Percentiles rank a stretch among this genome's conserved stretches.
Conservation (phyloP, 1,284 basidiomycete genomes). For the Austroboletus niveus region DNA sequence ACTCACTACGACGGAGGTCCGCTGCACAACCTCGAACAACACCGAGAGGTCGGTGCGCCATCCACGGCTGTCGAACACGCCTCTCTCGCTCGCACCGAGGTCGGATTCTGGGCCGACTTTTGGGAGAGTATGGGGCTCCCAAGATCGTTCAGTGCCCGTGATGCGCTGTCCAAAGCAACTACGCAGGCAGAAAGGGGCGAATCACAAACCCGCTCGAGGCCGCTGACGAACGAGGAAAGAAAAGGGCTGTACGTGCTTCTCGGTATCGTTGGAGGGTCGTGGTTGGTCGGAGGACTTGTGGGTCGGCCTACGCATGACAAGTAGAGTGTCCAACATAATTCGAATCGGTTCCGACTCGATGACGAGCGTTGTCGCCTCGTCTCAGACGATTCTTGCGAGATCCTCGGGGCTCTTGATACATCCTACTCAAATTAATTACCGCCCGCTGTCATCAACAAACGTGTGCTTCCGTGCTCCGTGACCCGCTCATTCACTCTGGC, state of each 20-base stretch:
- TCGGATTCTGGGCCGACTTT: conserved; percentile 34
- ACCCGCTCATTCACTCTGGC: too few species aligned
- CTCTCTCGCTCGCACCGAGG: conserved; percentile 11
- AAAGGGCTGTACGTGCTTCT: conserved; percentile 53
- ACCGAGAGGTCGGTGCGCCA: conserved; percentile 9
- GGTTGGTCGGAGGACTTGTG: conserved; percentile 46
- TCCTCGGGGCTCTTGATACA: conserved; percentile 45
- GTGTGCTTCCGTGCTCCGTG: conserved; percentile 34
- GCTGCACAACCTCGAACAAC: conserved; percentile 52
- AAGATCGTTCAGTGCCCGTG: conserved; percentile 25
- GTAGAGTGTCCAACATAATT: too few species aligned
- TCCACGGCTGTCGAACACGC: conserved; percentile 8
- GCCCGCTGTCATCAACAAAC: conserved; percentile 23
- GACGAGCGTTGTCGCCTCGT: conserved; percentile 47
- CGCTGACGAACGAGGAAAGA: conserved; percentile 51
- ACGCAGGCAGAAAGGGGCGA: conserved; percentile 8
- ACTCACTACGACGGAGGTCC: conserved; percentile 68
- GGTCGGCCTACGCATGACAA: conserved; percentile 25
- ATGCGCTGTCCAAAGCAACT: conserved; percentile 13
- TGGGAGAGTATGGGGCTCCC: conserved; percentile 39
- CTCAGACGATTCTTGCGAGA: conserved; percentile 53
- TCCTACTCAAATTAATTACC: conserved; percentile 23
- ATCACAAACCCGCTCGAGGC: conserved; percentile 30
- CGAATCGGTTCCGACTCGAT: too few species aligned
- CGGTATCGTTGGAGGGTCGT: conserved; percentile 53